These are phyloP conservation scores for Panaeolus cyanescens DNA, from an alignment of 768 basidiomycete genomes.

Conservation along the genomic window DNA sequence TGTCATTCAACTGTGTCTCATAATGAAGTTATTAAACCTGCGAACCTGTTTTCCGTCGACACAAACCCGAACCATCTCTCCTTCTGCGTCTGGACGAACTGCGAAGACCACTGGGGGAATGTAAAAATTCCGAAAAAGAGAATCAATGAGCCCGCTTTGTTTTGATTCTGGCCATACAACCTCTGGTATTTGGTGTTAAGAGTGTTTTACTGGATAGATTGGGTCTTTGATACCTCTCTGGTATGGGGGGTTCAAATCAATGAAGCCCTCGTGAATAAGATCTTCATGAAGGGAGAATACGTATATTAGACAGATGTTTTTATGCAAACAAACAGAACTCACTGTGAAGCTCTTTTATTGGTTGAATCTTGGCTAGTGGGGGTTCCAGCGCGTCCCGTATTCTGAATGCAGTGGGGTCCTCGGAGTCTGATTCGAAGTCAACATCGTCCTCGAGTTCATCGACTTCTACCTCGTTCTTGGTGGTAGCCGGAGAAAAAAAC, in stretches of 20 bases:
- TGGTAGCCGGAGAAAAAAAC: not conserved
- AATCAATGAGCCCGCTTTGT: slow-evolving; percentile 74
- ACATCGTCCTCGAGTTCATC: slow-evolving; percentile 53
- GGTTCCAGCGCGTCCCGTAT: slow-evolving; percentile 43
- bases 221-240: slow-evolving; percentile 56
- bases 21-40: slow-evolving; percentile 24
- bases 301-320: not conserved
- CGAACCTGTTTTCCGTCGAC: slow-evolving; percentile 85
- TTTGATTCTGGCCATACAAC: slow-evolving; percentile 77
- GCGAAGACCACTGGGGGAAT: slow-evolving; percentile 83
- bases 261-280: slow-evolving; percentile 66
- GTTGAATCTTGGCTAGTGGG: slow-evolving; percentile 39
- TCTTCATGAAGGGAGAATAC: slow-evolving; percentile 31
- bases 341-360: slow-evolving; percentile 52
- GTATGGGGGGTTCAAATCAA: slow-evolving; percentile 73
- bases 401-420: slow-evolving; percentile 40
- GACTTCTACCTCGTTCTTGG: slow-evolving; percentile 31
- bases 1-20: slow-evolving; percentile 22
- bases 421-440: slow-evolving; percentile 29
- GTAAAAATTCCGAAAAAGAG: slow-evolving; percentile 75
- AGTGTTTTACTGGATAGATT: not conserved
- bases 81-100: slow-evolving; percentile 52
- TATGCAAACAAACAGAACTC: slow-evolving; percentile 13
- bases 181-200: slow-evolving; percentile 40
- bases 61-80: slow-evolving; percentile 58